Evolutionary conservation across 176 grass and related monocot genomes (phyloP), one percentile per base, ranked within the genome.

Genomic region (Urochloa ruziziensis): DNA sequence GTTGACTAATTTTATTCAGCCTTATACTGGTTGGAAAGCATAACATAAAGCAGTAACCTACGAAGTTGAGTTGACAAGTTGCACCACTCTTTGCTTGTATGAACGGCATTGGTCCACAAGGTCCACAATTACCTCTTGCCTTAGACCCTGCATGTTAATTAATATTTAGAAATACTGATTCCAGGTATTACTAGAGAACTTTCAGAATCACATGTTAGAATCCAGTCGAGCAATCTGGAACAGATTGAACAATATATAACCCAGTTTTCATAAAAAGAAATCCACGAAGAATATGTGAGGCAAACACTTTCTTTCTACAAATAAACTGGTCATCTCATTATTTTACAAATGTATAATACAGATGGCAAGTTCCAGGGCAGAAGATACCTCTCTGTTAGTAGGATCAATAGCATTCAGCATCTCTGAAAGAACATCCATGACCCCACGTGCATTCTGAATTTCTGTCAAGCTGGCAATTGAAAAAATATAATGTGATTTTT

Each of bases 321-420:
- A 23, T 39, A 80, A 79, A 71, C 13, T 23, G 39, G 19, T 52
- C 47, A 74, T 52, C 43, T 65, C 39, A 73, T 74, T 29, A 84
- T 80, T 81, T 59, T 75, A 65, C 79, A 80, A 65, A 79, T 18
- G 65, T 14, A 15, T 80, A 73, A 29, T 79, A 67, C 24, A 34
- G 16, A 30, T 70, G 29, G 27, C n/a, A 46, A 84, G 49, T 40
- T 8, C 69, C 21, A 40, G n/a, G 42, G 14, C 30, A 80, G 23
- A 74, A 77, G 71, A 49, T 94, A 97, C 94, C 94, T 90, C 94
- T 88, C 84, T 94, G 80, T 99, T 99, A 84, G 74, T 81, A 81
- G 93, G 97, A 86, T 99, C 93, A 35, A 99, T 77, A 80, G 91
- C 93, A 89, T 99, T 99, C 78, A 99, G 86, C 91, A 99, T 96